A percentile compares a stretch with the other conserved stretches of the same genome.
Conservation (phyloP, 2,329 filamentous ascomycete species). For the Cladosporium sp. region DNA sequence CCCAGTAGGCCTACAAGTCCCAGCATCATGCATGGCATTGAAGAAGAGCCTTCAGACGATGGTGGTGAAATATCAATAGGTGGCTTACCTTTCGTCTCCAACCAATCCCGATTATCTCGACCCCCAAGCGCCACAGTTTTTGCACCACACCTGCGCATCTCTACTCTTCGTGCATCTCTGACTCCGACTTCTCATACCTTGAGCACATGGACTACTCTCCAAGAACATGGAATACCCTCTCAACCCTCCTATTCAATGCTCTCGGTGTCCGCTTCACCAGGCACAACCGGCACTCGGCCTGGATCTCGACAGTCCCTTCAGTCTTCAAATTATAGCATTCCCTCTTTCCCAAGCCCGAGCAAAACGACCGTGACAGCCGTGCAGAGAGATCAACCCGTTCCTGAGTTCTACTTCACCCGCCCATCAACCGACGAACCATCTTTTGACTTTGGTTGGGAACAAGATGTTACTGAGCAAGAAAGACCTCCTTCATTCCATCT, state of each 20-base stretch:
- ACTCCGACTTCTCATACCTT: slow-evolving; percentile 37
- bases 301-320: slow-evolving; percentile 1
- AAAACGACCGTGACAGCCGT: slow-evolving; percentile 16
- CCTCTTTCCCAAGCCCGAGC: slow-evolving; percentile 27
- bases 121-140: slow-evolving; percentile 29
- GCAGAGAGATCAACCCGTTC: slow-evolving; percentile 18
- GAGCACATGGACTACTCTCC: slow-evolving; percentile 31
- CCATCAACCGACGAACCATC: slow-evolving; percentile 14
- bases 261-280: not conserved
- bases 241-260: slow-evolving; percentile 4
- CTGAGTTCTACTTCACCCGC: slow-evolving; percentile 23
- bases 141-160: slow-evolving; percentile 33
- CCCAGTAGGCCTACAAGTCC: slow-evolving; percentile 33
- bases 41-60: slow-evolving; percentile 32
- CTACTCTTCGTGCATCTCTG: slow-evolving; percentile 34
- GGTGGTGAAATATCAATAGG: not conserved
- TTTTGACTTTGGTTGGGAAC: slow-evolving; percentile 5
- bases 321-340: slow-evolving; percentile 12
- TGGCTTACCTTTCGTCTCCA: slow-evolving; percentile 9
- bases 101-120: slow-evolving; percentile 17
- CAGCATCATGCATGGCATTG: slow-evolving; percentile 33
- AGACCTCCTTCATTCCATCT: not conserved
- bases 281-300: not conserved
- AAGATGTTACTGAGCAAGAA: not conserved
- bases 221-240: slow-evolving; percentile 15